Evolutionary conservation across 2,329 filamentous ascomycete genomes (phyloP).

Genomic region (Orbilia blumenaviensis): DNA sequence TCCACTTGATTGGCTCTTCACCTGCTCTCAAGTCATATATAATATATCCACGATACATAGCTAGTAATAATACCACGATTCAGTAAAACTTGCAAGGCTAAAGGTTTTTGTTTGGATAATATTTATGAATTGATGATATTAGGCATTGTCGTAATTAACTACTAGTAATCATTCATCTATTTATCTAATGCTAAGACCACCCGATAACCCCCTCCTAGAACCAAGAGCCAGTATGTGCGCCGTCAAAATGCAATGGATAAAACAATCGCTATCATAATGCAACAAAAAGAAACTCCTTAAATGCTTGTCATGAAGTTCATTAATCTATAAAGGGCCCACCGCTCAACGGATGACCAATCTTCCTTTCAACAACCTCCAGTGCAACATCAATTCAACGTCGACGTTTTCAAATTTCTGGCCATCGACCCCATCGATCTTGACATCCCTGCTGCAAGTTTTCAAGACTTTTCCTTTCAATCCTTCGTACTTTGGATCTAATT

Average conservation of each 20-base stretch:
- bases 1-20: neutral
- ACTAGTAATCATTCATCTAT: neutral
- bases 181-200: neutral
- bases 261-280: neutral
- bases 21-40: neutral
- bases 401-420: constrained; percentile 25
- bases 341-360: constrained; percentile 25
- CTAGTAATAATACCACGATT: no score
- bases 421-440: constrained; percentile 2
- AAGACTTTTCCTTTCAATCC: constrained; percentile 32
- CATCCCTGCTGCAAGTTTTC: constrained; percentile 21
- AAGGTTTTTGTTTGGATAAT: neutral
- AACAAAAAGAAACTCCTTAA: neutral
- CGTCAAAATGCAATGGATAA: neutral
- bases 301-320: constrained; percentile 8
- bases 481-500: constrained; percentile 36
- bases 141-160: neutral
- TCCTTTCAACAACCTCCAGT: constrained; percentile 41
- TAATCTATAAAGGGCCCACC: neutral
- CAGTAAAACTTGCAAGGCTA: neutral
- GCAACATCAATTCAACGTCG: constrained; percentile 29
- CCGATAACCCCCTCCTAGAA: neutral
- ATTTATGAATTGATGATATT: constrained; percentile 2
- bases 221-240: neutral
- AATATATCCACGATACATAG: neutral